Evolutionary conservation across 2,329 filamentous ascomycete species (phyloP).

Genomic region (Lachnellula willkommii): DNA sequence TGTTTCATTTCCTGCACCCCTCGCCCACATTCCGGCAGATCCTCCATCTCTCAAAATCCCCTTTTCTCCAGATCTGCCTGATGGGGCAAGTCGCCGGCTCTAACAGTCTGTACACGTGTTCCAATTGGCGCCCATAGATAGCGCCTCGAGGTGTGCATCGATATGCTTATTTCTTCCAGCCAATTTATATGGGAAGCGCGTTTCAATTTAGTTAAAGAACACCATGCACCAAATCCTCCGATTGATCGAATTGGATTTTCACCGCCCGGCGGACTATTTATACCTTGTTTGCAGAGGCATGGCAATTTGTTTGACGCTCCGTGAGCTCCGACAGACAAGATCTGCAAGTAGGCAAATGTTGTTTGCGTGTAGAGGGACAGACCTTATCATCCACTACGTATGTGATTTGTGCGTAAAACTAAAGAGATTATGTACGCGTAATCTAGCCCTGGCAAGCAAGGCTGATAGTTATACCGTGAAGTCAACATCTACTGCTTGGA

Average conservation of each 20-base stretch:
- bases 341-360: not conserved
- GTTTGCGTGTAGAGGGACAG: not conserved
- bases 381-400: not conserved
- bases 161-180: constrained; percentile 5
- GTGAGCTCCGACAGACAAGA: not conserved
- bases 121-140: not conserved
- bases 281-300: not conserved
- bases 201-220: constrained; percentile 2
- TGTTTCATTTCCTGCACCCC: not conserved
- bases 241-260: not conserved
- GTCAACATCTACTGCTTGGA: not conserved
- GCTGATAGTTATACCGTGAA: not conserved
- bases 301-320: not conserved
- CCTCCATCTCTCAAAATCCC: not conserved
- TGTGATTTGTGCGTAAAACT: not conserved
- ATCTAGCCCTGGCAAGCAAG: not conserved
- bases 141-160: not conserved
- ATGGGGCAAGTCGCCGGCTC: not conserved
- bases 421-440: not conserved
- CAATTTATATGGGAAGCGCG: not conserved
- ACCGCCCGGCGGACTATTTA: not conserved
- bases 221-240: not conserved
- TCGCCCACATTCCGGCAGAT: constrained; percentile 5
- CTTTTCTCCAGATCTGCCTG: not conserved
- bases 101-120: not conserved